phyloP scores from a whole-genome alignment of 331 rosid species.

The Cucumis variabilis region DNA sequence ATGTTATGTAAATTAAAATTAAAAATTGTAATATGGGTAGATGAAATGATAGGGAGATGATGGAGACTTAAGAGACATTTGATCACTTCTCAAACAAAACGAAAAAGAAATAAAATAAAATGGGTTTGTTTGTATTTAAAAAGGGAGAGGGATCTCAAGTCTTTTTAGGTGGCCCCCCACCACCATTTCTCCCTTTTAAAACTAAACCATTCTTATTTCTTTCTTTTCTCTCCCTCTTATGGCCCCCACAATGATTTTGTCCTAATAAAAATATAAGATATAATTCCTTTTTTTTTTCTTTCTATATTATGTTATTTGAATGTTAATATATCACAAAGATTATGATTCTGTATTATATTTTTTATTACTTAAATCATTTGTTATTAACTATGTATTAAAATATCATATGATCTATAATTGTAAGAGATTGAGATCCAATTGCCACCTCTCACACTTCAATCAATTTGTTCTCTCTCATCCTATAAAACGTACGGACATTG shows the following conservation, averaged over 20 bases:
- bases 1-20: not conserved
- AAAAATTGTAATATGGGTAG: not conserved
- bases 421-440: not conserved
- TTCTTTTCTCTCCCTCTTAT: not conserved
- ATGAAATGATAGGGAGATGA: constrained; percentile 23
- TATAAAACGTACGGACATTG: too few relatives aligned
- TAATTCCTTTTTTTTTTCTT: not conserved
- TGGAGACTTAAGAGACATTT: not conserved
- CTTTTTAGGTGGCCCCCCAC: constrained; percentile 8
- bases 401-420: not conserved
- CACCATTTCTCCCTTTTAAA: constrained; percentile 21
- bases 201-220: not conserved
- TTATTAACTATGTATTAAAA: not conserved
- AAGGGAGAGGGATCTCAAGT: not conserved
- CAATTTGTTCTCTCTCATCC: too few relatives aligned
- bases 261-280: not conserved
- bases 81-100: not conserved
- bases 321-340: not conserved
- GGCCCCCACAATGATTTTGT: not conserved
- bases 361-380: not conserved
- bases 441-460: too few relatives aligned
- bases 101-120: too few relatives aligned
- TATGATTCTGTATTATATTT: not conserved
- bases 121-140: not conserved
- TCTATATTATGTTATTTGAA: not conserved